A percentile compares a stretch with the other conserved stretches of the same genome.
Conservation (phyloP, 1,284 basidiomycete genomes). For the Rhodotorula sp. region DNA sequence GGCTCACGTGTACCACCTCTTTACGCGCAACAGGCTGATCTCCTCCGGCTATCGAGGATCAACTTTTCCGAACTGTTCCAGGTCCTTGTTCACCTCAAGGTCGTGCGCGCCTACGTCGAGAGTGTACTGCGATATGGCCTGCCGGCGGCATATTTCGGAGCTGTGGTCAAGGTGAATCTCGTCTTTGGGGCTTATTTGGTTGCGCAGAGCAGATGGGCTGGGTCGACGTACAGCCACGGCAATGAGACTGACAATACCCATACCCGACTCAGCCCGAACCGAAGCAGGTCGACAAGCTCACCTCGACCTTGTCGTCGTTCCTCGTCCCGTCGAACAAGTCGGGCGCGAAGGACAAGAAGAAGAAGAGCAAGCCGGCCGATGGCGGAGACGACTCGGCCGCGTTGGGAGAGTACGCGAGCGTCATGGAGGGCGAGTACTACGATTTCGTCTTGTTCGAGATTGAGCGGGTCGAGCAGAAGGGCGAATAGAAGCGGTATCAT, state of each 20-base stretch:
- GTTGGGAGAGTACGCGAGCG: conserved; percentile 79
- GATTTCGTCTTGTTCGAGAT: conserved; percentile 77
- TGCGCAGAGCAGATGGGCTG: too few relatives aligned
- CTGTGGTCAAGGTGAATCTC: conserved; percentile 69
- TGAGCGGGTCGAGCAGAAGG: conserved; percentile 25
- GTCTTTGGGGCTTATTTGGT: neutral
- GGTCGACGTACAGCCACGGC: too few relatives aligned
- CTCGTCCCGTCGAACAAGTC: conserved; percentile 58
- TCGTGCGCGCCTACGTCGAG: conserved; percentile 87
- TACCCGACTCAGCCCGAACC: conserved; percentile 68
- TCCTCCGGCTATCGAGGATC: conserved; percentile 85
- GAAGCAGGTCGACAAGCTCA: conserved; percentile 70
- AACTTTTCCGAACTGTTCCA: conserved; percentile 98
- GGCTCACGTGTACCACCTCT: conserved; percentile 60
- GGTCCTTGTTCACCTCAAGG: conserved; percentile 88
- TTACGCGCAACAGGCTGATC: conserved; percentile 68
- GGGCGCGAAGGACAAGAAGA: conserved; percentile 51
- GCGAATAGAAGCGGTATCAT: conserved; percentile 2
- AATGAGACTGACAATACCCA: neutral
- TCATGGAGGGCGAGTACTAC: conserved; percentile 91
- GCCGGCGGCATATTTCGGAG: conserved; percentile 83
- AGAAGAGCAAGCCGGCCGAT: conserved; percentile 42
- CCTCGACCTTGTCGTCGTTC: conserved; percentile 70
- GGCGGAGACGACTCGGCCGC: conserved; percentile 58
- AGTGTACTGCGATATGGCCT: conserved; percentile 93